These are phyloP conservation scores for Wickerhamomyces sp. DNA, from an alignment of 1,139 yeast genomes.

Conservation along the genomic window DNA sequence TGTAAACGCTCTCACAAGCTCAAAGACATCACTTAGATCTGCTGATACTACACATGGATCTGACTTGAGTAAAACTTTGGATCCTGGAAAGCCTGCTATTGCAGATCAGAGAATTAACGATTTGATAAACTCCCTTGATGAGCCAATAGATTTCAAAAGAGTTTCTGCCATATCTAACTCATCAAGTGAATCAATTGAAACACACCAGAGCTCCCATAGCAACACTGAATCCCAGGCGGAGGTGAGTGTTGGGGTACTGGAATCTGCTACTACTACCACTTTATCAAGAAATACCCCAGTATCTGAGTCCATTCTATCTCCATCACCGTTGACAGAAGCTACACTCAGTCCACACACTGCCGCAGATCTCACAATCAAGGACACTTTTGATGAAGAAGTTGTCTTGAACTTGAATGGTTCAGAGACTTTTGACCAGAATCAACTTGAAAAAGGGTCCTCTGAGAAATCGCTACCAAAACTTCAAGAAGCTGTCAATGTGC, in stretches of 20 bases:
- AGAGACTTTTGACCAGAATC: no score
- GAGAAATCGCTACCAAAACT: constrained; percentile 6
- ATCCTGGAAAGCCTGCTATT: constrained; percentile 36
- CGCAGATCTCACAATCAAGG: background rate
- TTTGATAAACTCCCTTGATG: constrained; percentile 26
- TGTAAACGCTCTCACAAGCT: constrained; percentile 44
- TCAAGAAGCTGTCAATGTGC: constrained; percentile 8
- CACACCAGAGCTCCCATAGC: constrained; percentile 6
- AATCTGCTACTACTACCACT: constrained; percentile 16
- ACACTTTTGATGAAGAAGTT: background rate
- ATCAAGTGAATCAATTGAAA: constrained; percentile 12
- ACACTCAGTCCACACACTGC: background rate
- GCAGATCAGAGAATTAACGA: constrained; percentile 19
- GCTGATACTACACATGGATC: constrained; percentile 5
- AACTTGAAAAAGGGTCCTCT: no score
- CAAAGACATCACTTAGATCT: constrained; percentile 10
- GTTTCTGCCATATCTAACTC: constrained; percentile 30
- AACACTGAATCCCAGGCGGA: background rate
- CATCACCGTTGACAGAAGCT: background rate
- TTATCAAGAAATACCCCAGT: constrained; percentile 17
- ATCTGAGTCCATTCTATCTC: constrained; percentile 12
- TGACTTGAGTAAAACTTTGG: constrained; percentile 29
- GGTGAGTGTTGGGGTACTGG: constrained; percentile 12
- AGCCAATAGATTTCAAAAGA: constrained; percentile 35
- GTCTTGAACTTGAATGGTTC: no score